phyloP scores from a whole-genome alignment of 2,329 filamentous ascomycete species.

The Macrophomina tecta region DNA sequence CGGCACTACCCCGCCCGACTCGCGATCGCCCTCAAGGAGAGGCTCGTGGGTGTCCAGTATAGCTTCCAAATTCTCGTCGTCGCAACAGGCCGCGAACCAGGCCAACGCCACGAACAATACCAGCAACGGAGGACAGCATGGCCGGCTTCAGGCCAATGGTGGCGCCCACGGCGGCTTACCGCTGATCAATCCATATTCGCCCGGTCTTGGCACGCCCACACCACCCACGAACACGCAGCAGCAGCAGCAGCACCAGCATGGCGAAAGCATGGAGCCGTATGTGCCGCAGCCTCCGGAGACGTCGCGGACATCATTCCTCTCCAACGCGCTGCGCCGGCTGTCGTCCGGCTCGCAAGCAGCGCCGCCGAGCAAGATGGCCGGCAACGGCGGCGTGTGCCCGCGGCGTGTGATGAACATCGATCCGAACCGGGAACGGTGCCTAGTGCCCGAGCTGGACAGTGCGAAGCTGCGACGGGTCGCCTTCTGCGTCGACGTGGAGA shows the following conservation, averaged over 20 bases:
- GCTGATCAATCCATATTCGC: constrained; percentile 34
- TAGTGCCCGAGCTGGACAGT: constrained; percentile 77
- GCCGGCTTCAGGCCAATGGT: constrained; percentile 32
- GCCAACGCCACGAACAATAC: not conserved
- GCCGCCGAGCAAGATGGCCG: constrained; percentile 43
- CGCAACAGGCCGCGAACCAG: constrained; percentile 44
- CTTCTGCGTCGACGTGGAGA: constrained; percentile 97
- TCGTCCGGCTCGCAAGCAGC: constrained; percentile 61
- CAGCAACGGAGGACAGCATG: constrained; percentile 2
- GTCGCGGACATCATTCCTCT: constrained; percentile 75
- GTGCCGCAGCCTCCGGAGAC: constrained; percentile 76
- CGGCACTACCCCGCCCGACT: constrained; percentile 38
- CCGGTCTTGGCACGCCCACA: constrained; percentile 49
- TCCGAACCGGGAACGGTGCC: constrained; percentile 76
- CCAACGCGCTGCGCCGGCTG: constrained; percentile 78
- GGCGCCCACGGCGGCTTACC: constrained; percentile 31
- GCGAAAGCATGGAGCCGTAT: constrained; percentile 62
- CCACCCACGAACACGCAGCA: constrained; percentile 54
- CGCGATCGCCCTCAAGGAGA: constrained; percentile 54
- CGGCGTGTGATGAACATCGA: constrained; percentile 86
- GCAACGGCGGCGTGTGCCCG: constrained; percentile 75
- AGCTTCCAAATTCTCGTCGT: constrained; percentile 86
- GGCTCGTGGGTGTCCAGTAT: constrained; percentile 94
- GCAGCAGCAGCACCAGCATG: constrained; percentile 37
- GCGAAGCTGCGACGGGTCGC: constrained; percentile 85